phyloP scores from a whole-genome alignment of 2,329 filamentous ascomycete species.

The Ophiocordyceps australis region DNA sequence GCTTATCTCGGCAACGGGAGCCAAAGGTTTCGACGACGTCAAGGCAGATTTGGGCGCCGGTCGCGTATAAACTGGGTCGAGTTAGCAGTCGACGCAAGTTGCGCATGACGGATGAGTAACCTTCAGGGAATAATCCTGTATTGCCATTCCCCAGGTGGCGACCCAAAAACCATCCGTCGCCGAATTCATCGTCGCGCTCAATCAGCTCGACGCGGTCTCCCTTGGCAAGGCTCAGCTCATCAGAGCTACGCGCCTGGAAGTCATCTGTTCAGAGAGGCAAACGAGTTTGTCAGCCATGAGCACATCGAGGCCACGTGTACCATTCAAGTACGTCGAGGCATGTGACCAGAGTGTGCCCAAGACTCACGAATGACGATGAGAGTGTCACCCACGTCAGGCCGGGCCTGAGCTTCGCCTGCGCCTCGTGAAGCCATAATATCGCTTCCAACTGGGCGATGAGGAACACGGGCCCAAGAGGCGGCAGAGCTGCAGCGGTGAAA shows the following conservation, averaged over 20 bases:
- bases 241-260: slow-evolving; percentile 77
- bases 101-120: slow-evolving; percentile 23
- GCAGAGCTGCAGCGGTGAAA: too few species aligned
- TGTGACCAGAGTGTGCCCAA: slow-evolving; percentile 9
- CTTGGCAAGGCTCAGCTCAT: slow-evolving; percentile 78
- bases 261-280: slow-evolving; percentile 51
- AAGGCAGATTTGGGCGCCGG: slow-evolving; percentile 28
- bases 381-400: slow-evolving; percentile 46
- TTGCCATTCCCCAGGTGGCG: slow-evolving; percentile 55
- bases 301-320: too few species aligned
- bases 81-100: slow-evolving; percentile 7
- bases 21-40: slow-evolving; percentile 11
- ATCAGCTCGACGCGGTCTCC: slow-evolving; percentile 71
- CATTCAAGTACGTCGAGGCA: too few species aligned
- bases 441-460: too few species aligned
- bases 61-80: slow-evolving; percentile 38
- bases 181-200: slow-evolving; percentile 76
- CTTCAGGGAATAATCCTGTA: slow-evolving; percentile 69
- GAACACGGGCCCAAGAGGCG: too few species aligned
- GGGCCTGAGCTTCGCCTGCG: slow-evolving; percentile 16
- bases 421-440: slow-evolving; percentile 27
- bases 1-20: slow-evolving; percentile 12
- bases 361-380: slow-evolving; percentile 54
- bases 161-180: slow-evolving; percentile 72
- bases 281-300: too few species aligned